These are phyloP conservation scores for Circinella umbellata DNA, from an alignment of 371 early-diverging fungal genomes.

Conservation along the genomic window DNA sequence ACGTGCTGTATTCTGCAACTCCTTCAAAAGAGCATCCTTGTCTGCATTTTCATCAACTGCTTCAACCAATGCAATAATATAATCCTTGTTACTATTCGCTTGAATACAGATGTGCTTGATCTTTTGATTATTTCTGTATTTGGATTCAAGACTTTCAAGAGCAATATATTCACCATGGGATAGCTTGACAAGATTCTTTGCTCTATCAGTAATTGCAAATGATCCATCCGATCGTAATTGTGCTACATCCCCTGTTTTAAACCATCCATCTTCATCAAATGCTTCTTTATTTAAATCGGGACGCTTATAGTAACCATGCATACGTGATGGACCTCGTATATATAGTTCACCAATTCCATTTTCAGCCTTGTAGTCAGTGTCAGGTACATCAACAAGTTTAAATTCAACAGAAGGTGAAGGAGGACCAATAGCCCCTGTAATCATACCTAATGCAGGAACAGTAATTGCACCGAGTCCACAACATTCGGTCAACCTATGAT, in stretches of 20 bases:
- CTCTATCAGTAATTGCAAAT: slow-evolving; percentile 77
- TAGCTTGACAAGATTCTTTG: slow-evolving; percentile 90
- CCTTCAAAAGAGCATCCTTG: slow-evolving; percentile 47
- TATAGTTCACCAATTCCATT: slow-evolving; percentile 84
- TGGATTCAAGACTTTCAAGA: slow-evolving; percentile 92
- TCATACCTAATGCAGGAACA: slow-evolving; percentile 44
- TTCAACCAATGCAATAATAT: slow-evolving; percentile 72
- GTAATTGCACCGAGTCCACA: slow-evolving; percentile 60
- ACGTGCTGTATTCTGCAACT: slow-evolving; percentile 51
- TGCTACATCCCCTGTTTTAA: slow-evolving; percentile 97
- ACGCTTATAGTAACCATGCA: slow-evolving; percentile 88
- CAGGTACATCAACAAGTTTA: slow-evolving; percentile 84
- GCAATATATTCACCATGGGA: slow-evolving; percentile 95
- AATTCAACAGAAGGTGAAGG: slow-evolving; percentile 78
- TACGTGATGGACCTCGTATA: slow-evolving; percentile 89
- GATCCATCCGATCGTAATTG: slow-evolving; percentile 75
- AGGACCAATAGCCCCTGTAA: slow-evolving; percentile 72
- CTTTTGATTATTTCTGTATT: slow-evolving; percentile 70
- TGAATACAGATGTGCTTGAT: slow-evolving; percentile 85
- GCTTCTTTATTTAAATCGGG: slow-evolving; percentile 78
- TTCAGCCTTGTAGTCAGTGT: slow-evolving; percentile 75
- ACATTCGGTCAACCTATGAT: slow-evolving; percentile 56
- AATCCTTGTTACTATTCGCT: slow-evolving; percentile 72
- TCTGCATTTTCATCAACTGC: slow-evolving; percentile 50
- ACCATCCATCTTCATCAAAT: slow-evolving; percentile 88